Evolutionary conservation across 1,284 basidiomycete species (phyloP), one percentile per base, ranked within the genome.

Genomic region (Gymnopus androsaceus): DNA sequence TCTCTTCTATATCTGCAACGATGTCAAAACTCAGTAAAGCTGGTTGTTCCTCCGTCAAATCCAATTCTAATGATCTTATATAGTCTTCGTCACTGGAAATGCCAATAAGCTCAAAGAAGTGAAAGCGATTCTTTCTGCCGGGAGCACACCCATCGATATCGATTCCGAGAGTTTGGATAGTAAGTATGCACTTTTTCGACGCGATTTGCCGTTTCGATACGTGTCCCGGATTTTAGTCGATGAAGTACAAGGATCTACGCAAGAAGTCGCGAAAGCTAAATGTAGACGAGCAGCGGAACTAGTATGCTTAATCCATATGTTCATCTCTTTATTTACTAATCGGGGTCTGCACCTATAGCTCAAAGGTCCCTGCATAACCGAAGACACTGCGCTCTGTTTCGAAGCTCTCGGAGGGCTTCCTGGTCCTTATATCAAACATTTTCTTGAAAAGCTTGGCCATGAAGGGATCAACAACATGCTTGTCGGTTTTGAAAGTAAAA

Each of bases 21-120:
- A n/a, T n/a, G n/a, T n/a, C n/a, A n/a, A n/a, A n/a, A n/a, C n/a
- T n/a, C n/a, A n/a, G n/a, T n/a, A n/a, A n/a, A n/a, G n/a, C n/a
- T n/a, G n/a, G n/a, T n/a, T n/a, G n/a, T n/a, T n/a, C n/a, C n/a
- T n/a, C n/a, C n/a, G n/a, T n/a, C n/a, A n/a, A n/a, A n/a, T n/a
- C n/a, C n/a, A n/a, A n/a, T n/a, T n/a, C n/a, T n/a, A n/a, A n/a
- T n/a, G n/a, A n/a, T n/a, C n/a, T n/a, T n/a, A n/a, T n/a, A n/a
- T n/a, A 94, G 93, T 88, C 27, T 98, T 98, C 68, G 93, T 98
- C 17, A 98, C 95, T 1, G 94, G 95, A 40, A 98, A 98, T 70
- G 83, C 87, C 31, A 95, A 96, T 78, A 99, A 99, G 74, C 80
- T 98, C 28, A 82, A 80, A 57, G 95, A 99, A 75, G 94, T 96